These are phyloP conservation scores for Fusarium mangiferae DNA, from an alignment of 2,329 filamentous ascomycete species.

Conservation along the genomic window DNA sequence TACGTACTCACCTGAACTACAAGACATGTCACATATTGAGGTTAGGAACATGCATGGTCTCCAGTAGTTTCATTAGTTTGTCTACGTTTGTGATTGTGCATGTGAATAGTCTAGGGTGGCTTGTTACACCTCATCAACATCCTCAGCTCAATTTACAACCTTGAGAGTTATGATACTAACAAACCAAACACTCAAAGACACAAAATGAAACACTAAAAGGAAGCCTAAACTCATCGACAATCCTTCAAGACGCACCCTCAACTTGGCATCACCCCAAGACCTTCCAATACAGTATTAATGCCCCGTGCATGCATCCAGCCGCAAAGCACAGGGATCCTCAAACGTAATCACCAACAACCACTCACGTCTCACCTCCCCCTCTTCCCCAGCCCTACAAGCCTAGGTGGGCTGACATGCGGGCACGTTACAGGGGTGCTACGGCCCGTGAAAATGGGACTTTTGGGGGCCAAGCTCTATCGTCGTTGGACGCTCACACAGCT, in stretches of 20 bases:
- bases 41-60: background rate
- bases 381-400: slow-evolving; percentile 29
- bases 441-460: slow-evolving; percentile 7
- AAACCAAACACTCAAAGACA: fast-evolving
- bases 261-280: background rate
- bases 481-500: background rate
- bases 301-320: slow-evolving; percentile 23
- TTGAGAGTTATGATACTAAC: too few relatives aligned
- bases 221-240: background rate
- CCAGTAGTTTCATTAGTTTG: background rate
- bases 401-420: slow-evolving; percentile 21
- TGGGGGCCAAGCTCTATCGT: slow-evolving; percentile 17
- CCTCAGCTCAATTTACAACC: background rate
- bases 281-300: slow-evolving; percentile 5
- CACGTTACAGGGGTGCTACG: background rate
- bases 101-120: background rate
- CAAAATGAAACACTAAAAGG: background rate
- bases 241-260: background rate
- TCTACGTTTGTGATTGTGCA: background rate
- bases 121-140: background rate
- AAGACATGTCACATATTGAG: background rate
- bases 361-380: background rate
- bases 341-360: slow-evolving; percentile 2
- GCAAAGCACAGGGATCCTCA: slow-evolving; percentile 4
- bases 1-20: background rate